Percentiles rank a stretch among this genome's conserved stretches.
phyloP scores from a whole-genome alignment of 1,284 basidiomycete genomes.

The Sporisorium scitamineum region DNA sequence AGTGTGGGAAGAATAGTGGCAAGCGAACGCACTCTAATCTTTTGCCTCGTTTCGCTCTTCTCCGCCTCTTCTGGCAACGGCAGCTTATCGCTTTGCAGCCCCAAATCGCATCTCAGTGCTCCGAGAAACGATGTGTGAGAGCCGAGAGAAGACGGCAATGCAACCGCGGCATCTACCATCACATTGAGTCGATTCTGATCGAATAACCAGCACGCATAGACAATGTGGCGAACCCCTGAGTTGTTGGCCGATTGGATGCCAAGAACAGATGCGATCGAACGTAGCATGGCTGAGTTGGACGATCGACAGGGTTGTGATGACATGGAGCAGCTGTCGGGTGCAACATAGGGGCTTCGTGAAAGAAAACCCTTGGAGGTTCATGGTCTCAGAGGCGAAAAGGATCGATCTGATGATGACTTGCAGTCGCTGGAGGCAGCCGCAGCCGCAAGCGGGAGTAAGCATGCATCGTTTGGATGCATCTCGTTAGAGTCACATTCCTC shows the following conservation, averaged over 20 bases:
- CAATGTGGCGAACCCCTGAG: background rate
- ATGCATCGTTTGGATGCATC: background rate
- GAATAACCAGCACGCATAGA: background rate
- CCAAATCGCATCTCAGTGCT: background rate
- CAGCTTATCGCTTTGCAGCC: background rate
- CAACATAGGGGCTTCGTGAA: background rate
- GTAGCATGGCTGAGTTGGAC: slow-evolving; percentile 3
- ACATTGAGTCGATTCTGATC: background rate
- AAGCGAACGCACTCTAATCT: slow-evolving; percentile 5
- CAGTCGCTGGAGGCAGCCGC: background rate
- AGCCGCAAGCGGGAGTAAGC: background rate
- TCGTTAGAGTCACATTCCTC: slow-evolving; percentile 8
- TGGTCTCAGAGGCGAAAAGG: background rate
- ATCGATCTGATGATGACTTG: background rate
- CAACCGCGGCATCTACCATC: background rate
- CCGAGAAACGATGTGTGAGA: background rate
- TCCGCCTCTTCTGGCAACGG: background rate
- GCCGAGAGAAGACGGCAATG: background rate
- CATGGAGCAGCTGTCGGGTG: background rate
- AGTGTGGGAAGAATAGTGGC: slow-evolving; percentile 1
- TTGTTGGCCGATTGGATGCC: background rate
- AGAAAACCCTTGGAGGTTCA: background rate
- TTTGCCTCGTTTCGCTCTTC: slow-evolving; percentile 1
- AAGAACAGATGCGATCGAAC: slow-evolving; percentile 1
- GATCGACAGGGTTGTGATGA: background rate